These are phyloP conservation scores for Pseudopediastrum boryanum DNA, from an alignment of 139 green algal species.

Conservation along the genomic window DNA sequence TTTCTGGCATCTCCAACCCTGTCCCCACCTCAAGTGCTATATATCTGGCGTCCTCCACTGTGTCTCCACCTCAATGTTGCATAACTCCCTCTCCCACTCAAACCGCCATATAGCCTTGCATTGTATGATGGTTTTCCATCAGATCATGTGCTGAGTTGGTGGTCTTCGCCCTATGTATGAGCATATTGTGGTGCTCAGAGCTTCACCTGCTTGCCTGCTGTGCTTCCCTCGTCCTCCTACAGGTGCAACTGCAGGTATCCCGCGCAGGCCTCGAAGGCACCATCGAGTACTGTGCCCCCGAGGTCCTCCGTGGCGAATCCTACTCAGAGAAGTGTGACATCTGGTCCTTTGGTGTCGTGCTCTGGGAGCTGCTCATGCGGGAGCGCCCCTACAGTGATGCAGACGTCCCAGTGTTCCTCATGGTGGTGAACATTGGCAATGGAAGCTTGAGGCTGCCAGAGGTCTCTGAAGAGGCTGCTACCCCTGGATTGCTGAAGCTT, in stretches of 20 bases:
- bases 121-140: no score
- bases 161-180: no score
- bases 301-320: slow-evolving; percentile 66
- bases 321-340: slow-evolving; percentile 63
- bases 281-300: slow-evolving; percentile 66
- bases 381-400: slow-evolving; percentile 55
- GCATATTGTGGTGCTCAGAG: no score
- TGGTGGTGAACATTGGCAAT: slow-evolving; percentile 57
- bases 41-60: no score
- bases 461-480: slow-evolving; percentile 28
- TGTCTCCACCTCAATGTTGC: no score
- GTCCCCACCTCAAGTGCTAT: no score
- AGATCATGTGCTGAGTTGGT: no score
- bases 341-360: slow-evolving; percentile 57
- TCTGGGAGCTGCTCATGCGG: slow-evolving; percentile 62
- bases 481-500: slow-evolving; percentile 38
- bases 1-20: no score
- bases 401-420: slow-evolving; percentile 54
- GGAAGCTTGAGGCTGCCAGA: slow-evolving; percentile 44
- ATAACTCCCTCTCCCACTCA: no score
- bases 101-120: no score
- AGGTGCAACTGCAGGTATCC: slow-evolving; percentile 28
- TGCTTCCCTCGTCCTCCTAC: background rate
- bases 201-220: background rate
- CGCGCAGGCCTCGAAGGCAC: slow-evolving; percentile 54